Evolutionary conservation across 1,284 basidiomycete genomes (phyloP).

Genomic region (Malassezia japonica): DNA sequence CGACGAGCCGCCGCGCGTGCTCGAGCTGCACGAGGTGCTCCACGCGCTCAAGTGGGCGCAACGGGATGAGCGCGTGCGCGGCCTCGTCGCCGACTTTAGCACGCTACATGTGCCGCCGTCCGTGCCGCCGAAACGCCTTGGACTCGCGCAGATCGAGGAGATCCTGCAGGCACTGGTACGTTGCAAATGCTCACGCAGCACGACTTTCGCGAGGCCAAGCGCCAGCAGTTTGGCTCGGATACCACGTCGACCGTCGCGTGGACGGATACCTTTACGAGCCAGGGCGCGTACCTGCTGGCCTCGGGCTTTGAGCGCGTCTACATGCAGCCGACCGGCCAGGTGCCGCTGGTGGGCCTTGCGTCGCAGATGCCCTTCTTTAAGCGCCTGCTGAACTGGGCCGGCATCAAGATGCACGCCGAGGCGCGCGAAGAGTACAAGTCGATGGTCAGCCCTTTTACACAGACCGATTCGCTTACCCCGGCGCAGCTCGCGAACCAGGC

Average conservation of each 20-base stretch:
- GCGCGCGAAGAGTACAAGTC: constrained; percentile 50
- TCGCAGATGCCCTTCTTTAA: constrained; percentile 36
- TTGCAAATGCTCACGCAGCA: constrained; percentile 6
- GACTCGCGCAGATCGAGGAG: constrained; percentile 51
- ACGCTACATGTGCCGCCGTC: constrained; percentile 46
- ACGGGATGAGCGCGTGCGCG: constrained; percentile 48
- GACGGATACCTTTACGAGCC: constrained; percentile 49
- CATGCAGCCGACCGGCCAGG: constrained; percentile 49
- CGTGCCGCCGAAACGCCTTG: constrained; percentile 38
- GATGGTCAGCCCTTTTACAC: constrained; percentile 32
- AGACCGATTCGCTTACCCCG: constrained; percentile 28
- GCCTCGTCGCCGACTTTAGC: constrained; percentile 51
- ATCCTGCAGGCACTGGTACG: constrained; percentile 46
- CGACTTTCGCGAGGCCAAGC: constrained; percentile 48
- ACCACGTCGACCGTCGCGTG: constrained; percentile 47
- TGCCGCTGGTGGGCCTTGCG: constrained; percentile 49
- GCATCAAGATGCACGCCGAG: constrained; percentile 50
- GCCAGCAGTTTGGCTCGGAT: constrained; percentile 36
- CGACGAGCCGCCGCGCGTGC: constrained; percentile 30
- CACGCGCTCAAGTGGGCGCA: constrained; percentile 49
- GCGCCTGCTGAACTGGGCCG: constrained; percentile 49
- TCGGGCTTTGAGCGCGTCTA: constrained; percentile 50
- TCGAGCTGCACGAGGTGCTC: constrained; percentile 50
- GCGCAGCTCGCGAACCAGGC: constrained; percentile 37
- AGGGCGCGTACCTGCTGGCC: constrained; percentile 49